Percentiles rank a stretch among this genome's conserved stretches.
These are phyloP conservation scores for Inonotus hispidus DNA, from an alignment of 1,284 basidiomycete species.

Conservation along the genomic window DNA sequence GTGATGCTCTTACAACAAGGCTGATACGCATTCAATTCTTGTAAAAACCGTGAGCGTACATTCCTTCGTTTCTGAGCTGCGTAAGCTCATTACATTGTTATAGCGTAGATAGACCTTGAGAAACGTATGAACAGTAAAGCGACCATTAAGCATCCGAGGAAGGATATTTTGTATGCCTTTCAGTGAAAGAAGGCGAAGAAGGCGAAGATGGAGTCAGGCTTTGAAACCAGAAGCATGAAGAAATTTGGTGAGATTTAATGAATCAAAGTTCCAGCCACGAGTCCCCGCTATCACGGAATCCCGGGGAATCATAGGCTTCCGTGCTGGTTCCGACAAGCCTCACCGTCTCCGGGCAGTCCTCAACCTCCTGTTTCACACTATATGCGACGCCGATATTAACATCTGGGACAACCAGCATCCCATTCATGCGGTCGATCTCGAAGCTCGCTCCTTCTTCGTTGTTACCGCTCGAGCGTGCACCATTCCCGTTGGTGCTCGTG, in stretches of 20 bases:
- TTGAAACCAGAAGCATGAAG: background rate
- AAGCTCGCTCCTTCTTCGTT: background rate
- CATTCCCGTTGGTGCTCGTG: background rate
- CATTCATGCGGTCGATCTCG: background rate
- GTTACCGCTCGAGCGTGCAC: background rate
- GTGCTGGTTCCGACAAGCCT: background rate
- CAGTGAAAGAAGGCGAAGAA: background rate
- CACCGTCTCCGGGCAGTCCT: background rate
- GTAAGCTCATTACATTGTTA: background rate
- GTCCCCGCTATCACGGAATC: background rate
- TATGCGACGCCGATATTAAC: constrained; percentile 8
- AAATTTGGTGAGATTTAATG: background rate
- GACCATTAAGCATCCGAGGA: background rate
- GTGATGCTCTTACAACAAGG: constrained; percentile 11
- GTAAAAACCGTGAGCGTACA: background rate
- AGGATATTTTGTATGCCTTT: background rate
- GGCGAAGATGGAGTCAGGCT: background rate
- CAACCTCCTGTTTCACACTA: background rate
- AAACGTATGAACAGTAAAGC: background rate
- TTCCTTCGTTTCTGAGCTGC: background rate
- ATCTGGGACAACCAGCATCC: constrained; percentile 1
- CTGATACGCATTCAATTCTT: background rate
- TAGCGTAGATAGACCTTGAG: background rate
- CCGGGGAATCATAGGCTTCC: no score
- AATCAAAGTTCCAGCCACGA: background rate